Evolutionary conservation across 106 monocot genomes (phyloP).

Genomic region (Iris macrosiphon): DNA sequence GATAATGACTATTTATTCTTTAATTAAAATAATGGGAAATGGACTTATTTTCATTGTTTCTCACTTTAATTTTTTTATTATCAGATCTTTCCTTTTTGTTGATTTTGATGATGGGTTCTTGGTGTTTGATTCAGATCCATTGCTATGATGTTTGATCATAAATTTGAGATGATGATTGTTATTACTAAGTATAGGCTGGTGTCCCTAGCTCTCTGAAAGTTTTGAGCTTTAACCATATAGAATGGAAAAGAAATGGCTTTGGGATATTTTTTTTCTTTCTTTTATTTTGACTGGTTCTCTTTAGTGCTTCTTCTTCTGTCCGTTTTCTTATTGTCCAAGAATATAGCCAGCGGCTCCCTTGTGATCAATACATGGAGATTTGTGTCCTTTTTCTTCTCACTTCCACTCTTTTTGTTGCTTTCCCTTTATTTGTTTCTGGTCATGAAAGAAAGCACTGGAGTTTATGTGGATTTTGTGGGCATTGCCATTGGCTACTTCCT

Average conservation of each 20-base stretch:
- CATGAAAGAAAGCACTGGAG: conserved; percentile 12
- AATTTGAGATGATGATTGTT: not conserved
- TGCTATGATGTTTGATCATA: not conserved
- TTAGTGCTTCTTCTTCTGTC: conserved; percentile 8
- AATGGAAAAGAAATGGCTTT: not conserved
- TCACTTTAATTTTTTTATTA: not conserved
- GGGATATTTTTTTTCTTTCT: conserved; percentile 7
- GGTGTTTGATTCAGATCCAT: not conserved
- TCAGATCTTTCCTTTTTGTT: not conserved
- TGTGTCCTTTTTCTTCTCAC: conserved; percentile 14
- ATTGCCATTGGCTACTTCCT: conserved; percentile 2
- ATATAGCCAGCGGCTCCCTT: conserved; percentile 7
- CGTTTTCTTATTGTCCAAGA: conserved; percentile 17
- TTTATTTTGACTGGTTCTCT: conserved; percentile 26
- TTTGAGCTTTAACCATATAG: not conserved
- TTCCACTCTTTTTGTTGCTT: conserved; percentile 18
- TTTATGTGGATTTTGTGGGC: conserved; percentile 9
- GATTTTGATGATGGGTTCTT: not conserved
- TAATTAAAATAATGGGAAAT: no score
- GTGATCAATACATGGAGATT: conserved; percentile 12
- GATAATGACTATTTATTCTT: not conserved
- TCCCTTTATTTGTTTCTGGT: conserved; percentile 20
- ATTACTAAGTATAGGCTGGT: not conserved
- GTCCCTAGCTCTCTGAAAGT: not conserved
- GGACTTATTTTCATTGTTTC: not conserved